Evolutionary conservation across 192 early-diverging fungal genomes (phyloP).

Genomic region (Paraglomus occultum): DNA sequence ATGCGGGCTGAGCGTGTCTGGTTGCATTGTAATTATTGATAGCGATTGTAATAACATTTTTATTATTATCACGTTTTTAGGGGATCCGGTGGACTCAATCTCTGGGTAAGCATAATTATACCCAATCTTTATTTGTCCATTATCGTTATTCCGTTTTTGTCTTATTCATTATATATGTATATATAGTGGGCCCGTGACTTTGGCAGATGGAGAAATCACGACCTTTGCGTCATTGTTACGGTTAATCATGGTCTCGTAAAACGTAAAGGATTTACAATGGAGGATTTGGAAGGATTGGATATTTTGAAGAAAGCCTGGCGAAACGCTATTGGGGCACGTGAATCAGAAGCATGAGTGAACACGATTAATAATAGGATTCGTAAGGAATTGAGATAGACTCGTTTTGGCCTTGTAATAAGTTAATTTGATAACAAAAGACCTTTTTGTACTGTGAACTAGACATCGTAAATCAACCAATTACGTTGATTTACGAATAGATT

Average conservation of each 20-base stretch:
- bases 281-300: conserved; percentile 2
- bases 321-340: conserved; percentile 15
- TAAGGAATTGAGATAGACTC: too few relatives aligned
- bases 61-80: background rate
- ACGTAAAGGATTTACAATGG: conserved; percentile 26
- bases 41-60: too few relatives aligned
- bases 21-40: too few relatives aligned
- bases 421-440: too few relatives aligned
- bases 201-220: conserved; percentile 26
- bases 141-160: background rate
- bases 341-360: too few relatives aligned
- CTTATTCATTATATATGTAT: background rate
- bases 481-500: too few relatives aligned
- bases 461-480: too few relatives aligned
- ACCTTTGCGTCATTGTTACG: conserved; percentile 23
- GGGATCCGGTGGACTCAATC: conserved; percentile 23
- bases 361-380: too few relatives aligned
- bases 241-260: conserved; percentile 23
- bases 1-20: too few relatives aligned
- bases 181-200: conserved; percentile 22
- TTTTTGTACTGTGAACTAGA: too few relatives aligned
- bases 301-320: conserved; percentile 22
- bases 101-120: conserved; percentile 18
- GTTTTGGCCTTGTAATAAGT: too few relatives aligned
- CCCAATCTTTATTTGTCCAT: background rate